These are phyloP conservation scores for Pyrus betulifolia DNA, from an alignment of 306 rosid genomes.

Conservation along the genomic window DNA sequence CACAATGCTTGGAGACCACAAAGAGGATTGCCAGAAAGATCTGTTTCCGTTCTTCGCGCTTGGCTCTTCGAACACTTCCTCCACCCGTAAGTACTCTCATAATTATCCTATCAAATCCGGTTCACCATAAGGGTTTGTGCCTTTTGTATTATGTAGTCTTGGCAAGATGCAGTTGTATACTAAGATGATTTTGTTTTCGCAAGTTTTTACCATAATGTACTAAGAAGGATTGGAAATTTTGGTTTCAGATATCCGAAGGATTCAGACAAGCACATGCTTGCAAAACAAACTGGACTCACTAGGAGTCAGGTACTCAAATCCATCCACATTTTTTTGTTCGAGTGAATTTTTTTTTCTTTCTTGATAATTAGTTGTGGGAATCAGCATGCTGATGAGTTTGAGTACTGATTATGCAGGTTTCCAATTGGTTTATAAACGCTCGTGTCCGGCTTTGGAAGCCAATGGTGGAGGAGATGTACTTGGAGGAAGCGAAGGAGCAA, in stretches of 20 bases:
- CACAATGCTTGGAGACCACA: slow-evolving; percentile 99
- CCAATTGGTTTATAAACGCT: slow-evolving; percentile 98
- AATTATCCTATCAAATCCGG: background rate
- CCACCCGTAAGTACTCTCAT: slow-evolving; percentile 66
- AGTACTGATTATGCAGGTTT: slow-evolving; percentile 44
- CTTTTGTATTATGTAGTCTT: background rate
- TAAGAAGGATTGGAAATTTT: slow-evolving; percentile 1
- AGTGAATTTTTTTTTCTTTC: background rate
- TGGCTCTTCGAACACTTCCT: slow-evolving; percentile 99
- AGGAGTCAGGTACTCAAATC: slow-evolving; percentile 74
- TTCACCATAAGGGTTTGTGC: background rate
- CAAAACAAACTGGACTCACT: slow-evolving; percentile 93
- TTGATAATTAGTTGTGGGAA: background rate
- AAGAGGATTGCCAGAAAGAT: slow-evolving; percentile 90
- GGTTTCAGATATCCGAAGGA: slow-evolving; percentile 83
- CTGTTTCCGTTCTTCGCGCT: slow-evolving; percentile 94
- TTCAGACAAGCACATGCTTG: slow-evolving; percentile 91
- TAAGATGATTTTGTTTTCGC: background rate
- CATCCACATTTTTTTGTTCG: background rate
- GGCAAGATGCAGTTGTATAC: background rate
- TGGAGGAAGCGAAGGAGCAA: slow-evolving; percentile 77
- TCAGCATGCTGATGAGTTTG: background rate
- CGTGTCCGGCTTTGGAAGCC: slow-evolving; percentile 97
- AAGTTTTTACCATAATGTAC: background rate
- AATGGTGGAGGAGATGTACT: slow-evolving; percentile 97